These are phyloP conservation scores for Astrothelium subdiscretum DNA, from an alignment of 495 filamentous ascomycete genomes.

Conservation along the genomic window DNA sequence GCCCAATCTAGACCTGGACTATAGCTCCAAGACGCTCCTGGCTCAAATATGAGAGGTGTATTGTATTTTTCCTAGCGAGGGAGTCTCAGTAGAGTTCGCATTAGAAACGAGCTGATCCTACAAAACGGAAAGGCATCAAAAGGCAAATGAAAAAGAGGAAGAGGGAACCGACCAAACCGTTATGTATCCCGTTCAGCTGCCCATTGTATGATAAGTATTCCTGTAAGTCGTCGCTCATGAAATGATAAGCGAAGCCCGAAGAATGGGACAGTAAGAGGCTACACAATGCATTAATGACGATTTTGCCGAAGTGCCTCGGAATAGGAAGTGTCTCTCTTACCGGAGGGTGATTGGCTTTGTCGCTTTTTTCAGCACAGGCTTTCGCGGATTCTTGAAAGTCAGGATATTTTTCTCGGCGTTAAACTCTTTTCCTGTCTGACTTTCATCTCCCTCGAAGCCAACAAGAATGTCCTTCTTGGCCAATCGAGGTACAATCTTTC, in stretches of 20 bases:
- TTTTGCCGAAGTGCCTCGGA: background rate
- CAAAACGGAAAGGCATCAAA: background rate
- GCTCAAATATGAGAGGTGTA: conserved; percentile 26
- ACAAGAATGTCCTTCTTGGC: conserved; percentile 14
- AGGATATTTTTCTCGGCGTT: background rate
- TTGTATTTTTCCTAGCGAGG: conserved; percentile 9
- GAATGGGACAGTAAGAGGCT: conserved; percentile 19
- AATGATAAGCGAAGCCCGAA: conserved; percentile 13
- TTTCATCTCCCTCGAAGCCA: conserved; percentile 13
- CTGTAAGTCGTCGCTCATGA: background rate
- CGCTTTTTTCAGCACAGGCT: conserved; percentile 10
- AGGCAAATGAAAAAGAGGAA: background rate
- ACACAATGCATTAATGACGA: background rate
- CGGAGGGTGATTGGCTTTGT: conserved; percentile 13
- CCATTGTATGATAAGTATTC: background rate
- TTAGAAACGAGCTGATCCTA: background rate
- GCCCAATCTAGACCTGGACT: conserved; percentile 20
- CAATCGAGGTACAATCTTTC: conserved; percentile 21
- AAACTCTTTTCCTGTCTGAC: background rate
- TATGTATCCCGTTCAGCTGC: background rate
- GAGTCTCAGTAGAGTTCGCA: background rate
- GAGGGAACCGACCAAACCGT: no score
- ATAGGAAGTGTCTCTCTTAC: background rate
- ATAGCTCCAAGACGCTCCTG: conserved; percentile 24
- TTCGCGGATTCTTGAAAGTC: background rate